Evolutionary conservation across 1,284 basidiomycete species (phyloP), one percentile per base, ranked within the genome.

Genomic region (Malassezia nana): DNA sequence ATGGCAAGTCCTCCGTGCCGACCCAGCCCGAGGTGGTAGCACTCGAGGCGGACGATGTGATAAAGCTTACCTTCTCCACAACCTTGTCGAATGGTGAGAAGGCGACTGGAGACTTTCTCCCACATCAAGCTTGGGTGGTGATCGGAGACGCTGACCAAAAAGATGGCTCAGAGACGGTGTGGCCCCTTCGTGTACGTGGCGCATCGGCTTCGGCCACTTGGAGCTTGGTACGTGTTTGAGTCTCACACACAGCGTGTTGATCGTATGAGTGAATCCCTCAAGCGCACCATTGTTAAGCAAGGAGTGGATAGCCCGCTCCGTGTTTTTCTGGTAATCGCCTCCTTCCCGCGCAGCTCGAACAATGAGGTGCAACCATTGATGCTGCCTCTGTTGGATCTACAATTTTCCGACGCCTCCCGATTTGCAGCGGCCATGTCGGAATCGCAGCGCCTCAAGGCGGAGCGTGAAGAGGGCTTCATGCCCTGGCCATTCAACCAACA

Each of bases 41-140:
- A n/a, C 31, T 40, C 16, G 53, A 50, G 26, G 26, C 53, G 0
- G 54, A 56, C 40, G 49, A 56, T 35, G 49, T 56, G 4, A 30
- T 51, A 18, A 38, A 40, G 26, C 32, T 56, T 15, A 13, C 43
- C 4, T 46, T 51, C 13, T 32, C 35, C 2, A 31, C 50, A n/a
- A n/a, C 47, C 5, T 20, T 33, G n/a, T 30, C 26, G 6, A 32
- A 13, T 18, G 53, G 53, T 0, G 33, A 40, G 12, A 33, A 46
- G 41, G 39, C 50, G 7, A 31, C 24, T 9, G 26, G 35, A 3
- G 42, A 46, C 7, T n/a, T 3, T 12, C 24, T 56, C 6, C 54
- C 54, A 3, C 48, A 56, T 24, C 54, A 56, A 15, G 50, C 35
- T 9, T 56, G 48, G 48, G 41, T 56, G 35, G 54, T 51, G 22